These are phyloP conservation scores for Wickerhamiella azymoides DNA, from an alignment of 805 yeast species.

Conservation along the genomic window DNA sequence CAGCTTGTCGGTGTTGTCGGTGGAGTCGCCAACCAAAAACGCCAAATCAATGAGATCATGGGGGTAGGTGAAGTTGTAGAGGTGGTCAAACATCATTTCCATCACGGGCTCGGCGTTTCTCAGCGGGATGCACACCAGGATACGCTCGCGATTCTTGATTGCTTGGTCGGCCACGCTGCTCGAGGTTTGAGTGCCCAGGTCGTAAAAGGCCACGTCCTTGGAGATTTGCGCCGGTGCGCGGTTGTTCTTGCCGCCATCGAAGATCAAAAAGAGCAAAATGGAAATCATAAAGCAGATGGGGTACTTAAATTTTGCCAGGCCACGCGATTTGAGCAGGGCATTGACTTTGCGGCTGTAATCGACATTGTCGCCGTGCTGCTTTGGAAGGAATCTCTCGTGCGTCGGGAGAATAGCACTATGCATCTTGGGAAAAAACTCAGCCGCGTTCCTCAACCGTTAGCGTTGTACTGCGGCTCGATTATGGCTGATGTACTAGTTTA, in stretches of 20 bases:
- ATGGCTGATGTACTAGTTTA: too few species aligned
- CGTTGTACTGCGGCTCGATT: too few species aligned
- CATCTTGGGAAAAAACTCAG: slow-evolving; percentile 8
- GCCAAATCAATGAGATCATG: slow-evolving; percentile 73
- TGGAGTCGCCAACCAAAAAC: slow-evolving; percentile 79
- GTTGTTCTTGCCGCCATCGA: slow-evolving; percentile 6
- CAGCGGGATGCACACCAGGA: slow-evolving; percentile 73
- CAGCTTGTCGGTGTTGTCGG: slow-evolving; percentile 58
- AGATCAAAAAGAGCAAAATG: slow-evolving; percentile 4
- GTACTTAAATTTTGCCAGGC: slow-evolving; percentile 1
- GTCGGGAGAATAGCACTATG: slow-evolving; percentile 18
- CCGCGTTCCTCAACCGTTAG: neutral
- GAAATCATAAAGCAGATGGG: slow-evolving; percentile 9
- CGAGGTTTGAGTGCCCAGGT: slow-evolving; percentile 29
- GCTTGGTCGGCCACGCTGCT: slow-evolving; percentile 8
- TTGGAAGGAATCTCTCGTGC: slow-evolving; percentile 16
- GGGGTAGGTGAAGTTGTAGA: slow-evolving; percentile 69
- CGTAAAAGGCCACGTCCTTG: slow-evolving; percentile 34
- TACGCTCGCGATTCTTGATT: slow-evolving; percentile 47
- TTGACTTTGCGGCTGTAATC: neutral
- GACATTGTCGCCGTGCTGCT: neutral
- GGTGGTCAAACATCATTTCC: slow-evolving; percentile 73
- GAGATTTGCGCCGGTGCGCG: slow-evolving; percentile 4
- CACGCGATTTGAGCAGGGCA: slow-evolving; percentile 10
- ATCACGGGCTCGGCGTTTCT: slow-evolving; percentile 82